These are phyloP conservation scores for Rhodomyrtus psidioides DNA, from an alignment of 441 rosid species.

Conservation along the genomic window DNA sequence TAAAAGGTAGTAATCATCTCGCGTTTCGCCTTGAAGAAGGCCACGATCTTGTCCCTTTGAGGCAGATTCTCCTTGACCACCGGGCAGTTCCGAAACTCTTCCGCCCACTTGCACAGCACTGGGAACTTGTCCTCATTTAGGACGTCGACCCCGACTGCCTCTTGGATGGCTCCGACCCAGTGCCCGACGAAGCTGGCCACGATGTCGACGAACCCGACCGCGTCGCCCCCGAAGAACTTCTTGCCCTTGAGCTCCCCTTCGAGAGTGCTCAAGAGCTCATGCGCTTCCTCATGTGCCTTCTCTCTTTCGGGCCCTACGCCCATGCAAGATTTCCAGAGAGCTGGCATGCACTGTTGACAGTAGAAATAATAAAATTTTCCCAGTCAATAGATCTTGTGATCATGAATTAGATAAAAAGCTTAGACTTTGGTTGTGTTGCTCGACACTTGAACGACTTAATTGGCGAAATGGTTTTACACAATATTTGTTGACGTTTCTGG, in stretches of 20 bases:
- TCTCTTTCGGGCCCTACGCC: constrained; percentile 21
- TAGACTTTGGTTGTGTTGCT: too few species aligned
- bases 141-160: constrained; percentile 16
- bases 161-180: constrained; percentile 18
- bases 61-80: constrained; percentile 39
- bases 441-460: too few species aligned
- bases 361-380: not conserved
- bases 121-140: constrained; percentile 26
- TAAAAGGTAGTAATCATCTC: not conserved
- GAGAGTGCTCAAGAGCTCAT: constrained; percentile 25
- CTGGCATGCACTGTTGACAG: constrained; percentile 13
- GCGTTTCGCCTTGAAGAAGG: constrained; percentile 2
- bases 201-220: constrained; percentile 26
- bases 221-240: constrained; percentile 38
- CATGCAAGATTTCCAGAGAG: constrained; percentile 19
- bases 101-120: constrained; percentile 20
- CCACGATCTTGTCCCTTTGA: constrained; percentile 24
- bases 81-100: constrained; percentile 13
- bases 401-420: not conserved
- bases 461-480: too few species aligned
- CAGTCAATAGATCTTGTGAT: not conserved
- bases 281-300: constrained; percentile 31
- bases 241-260: constrained; percentile 40
- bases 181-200: constrained; percentile 14
- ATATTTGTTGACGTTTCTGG: too few species aligned